A percentile compares a stretch with the other conserved stretches of the same genome.
These are phyloP conservation scores for Arabidopsis lyrata DNA, from an alignment of 441 rosid genomes.

Conservation along the genomic window DNA sequence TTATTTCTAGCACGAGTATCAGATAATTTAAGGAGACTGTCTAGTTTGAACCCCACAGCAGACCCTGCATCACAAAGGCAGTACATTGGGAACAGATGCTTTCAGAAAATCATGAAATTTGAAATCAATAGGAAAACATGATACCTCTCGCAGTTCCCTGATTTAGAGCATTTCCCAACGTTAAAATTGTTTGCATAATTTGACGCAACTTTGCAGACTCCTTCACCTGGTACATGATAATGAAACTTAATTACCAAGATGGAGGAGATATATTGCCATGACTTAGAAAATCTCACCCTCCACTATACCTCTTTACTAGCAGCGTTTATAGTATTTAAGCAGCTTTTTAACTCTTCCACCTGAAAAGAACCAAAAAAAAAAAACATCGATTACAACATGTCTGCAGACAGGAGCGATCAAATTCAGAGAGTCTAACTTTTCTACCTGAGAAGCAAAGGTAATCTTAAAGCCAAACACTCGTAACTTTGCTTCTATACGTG, in stretches of 20 bases:
- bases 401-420: slow-evolving; percentile 19
- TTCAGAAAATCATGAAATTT: background rate
- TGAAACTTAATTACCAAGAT: slow-evolving; percentile 37
- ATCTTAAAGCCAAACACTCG: slow-evolving; percentile 95
- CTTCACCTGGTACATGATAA: slow-evolving; percentile 67
- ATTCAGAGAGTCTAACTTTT: slow-evolving; percentile 29
- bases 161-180: slow-evolving; percentile 95
- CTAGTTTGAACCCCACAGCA: slow-evolving; percentile 97
- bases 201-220: slow-evolving; percentile 91
- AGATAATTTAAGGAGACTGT: slow-evolving; percentile 93
- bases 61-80: slow-evolving; percentile 63
- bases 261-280: slow-evolving; percentile 26
- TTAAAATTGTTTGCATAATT: slow-evolving; percentile 96
- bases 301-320: slow-evolving; percentile 79
- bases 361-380: slow-evolving; percentile 44
- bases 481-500: slow-evolving; percentile 93
- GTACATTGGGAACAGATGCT: slow-evolving; percentile 25
- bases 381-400: slow-evolving; percentile 31
- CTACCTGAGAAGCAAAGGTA: slow-evolving; percentile 90
- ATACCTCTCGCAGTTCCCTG: slow-evolving; percentile 98
- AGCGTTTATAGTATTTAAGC: slow-evolving; percentile 71
- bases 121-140: slow-evolving; percentile 23
- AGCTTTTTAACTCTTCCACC: slow-evolving; percentile 83
- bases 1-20: slow-evolving; percentile 98
- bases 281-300: slow-evolving; percentile 28